Conservation (phyloP, 495 filamentous ascomycete species). For the Bryoglossum gracile region DNA sequence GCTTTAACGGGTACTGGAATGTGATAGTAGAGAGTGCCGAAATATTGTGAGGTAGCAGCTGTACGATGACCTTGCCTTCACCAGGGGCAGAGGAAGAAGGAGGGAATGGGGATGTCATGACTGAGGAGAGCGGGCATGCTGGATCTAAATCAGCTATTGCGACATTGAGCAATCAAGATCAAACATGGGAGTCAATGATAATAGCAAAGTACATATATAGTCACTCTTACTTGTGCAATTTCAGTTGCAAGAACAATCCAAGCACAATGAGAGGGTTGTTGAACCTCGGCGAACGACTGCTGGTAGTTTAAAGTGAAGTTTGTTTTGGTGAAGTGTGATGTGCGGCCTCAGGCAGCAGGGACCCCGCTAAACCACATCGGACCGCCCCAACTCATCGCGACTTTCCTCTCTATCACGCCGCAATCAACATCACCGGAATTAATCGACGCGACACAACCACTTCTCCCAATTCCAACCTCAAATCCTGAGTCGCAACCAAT, state of each 20-base stretch:
- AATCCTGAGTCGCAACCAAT: slow-evolving; percentile 18
- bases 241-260: too few species aligned
- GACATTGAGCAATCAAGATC: too few species aligned
- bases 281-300: too few species aligned
- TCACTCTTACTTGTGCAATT: too few species aligned
- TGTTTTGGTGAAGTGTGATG: background rate
- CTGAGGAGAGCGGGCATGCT: too few species aligned
- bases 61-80: slow-evolving; percentile 66
- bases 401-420: slow-evolving; percentile 2
- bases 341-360: background rate
- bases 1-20: slow-evolving; percentile 92
- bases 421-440: slow-evolving; percentile 6
- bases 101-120: slow-evolving; percentile 55
- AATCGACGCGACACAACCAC: slow-evolving; percentile 14
- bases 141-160: too few species aligned
- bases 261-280: too few species aligned
- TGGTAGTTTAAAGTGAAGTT: too few species aligned
- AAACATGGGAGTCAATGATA: too few species aligned
- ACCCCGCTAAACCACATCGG: slow-evolving; percentile 1
- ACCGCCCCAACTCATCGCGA: slow-evolving; percentile 4
- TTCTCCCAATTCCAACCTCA: slow-evolving; percentile 1
- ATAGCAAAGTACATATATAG: too few species aligned
- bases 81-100: slow-evolving; percentile 65
- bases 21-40: slow-evolving; percentile 67
- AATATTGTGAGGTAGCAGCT: slow-evolving; percentile 60